Percentiles rank a stretch among this genome's conserved stretches.
These are phyloP conservation scores for Mytilinidion resinicola DNA, from an alignment of 495 filamentous ascomycete species.

Conservation along the genomic window DNA sequence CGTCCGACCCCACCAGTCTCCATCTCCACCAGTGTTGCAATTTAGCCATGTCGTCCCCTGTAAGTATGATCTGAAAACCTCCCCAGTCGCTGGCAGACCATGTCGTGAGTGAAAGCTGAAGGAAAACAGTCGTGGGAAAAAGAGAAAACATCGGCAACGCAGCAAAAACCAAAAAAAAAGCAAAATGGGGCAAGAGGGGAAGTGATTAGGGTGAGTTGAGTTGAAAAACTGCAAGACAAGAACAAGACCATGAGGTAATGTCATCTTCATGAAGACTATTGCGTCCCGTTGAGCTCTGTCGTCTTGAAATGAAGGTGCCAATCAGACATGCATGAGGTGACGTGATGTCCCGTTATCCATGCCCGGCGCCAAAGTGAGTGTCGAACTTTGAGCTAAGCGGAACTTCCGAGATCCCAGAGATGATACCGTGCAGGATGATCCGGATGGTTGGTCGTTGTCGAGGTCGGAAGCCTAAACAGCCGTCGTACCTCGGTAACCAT, in stretches of 20 bases:
- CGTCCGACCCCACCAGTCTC: background rate
- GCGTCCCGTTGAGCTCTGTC: conserved; percentile 9
- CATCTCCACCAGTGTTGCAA: conserved; percentile 12
- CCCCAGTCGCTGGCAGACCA: conserved; percentile 31
- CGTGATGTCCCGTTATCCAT: no score
- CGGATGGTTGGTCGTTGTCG: background rate
- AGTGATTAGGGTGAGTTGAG: conserved; percentile 17
- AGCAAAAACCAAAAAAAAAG: conserved; percentile 9
- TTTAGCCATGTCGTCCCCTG: conserved; percentile 29
- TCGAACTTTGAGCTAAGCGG: no score
- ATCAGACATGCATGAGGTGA: background rate
- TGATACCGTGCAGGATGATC: conserved; percentile 3
- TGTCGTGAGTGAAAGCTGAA: conserved; percentile 12
- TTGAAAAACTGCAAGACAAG: conserved; percentile 16
- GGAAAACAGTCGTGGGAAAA: conserved; percentile 6
- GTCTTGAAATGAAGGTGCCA: conserved; percentile 13
- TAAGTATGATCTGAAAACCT: conserved; percentile 20
- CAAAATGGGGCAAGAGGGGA: conserved; percentile 11
- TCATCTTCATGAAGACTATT: conserved; percentile 1
- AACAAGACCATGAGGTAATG: conserved; percentile 11
- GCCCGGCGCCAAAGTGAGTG: no score
- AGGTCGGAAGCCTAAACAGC: conserved; percentile 1
- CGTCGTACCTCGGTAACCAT: conserved; percentile 8
- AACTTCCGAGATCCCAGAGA: background rate
- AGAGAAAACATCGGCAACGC: no score